Conservation (phyloP, 164 flowering plant genomes). For the Kalanchoe fedtschenkoi region DNA sequence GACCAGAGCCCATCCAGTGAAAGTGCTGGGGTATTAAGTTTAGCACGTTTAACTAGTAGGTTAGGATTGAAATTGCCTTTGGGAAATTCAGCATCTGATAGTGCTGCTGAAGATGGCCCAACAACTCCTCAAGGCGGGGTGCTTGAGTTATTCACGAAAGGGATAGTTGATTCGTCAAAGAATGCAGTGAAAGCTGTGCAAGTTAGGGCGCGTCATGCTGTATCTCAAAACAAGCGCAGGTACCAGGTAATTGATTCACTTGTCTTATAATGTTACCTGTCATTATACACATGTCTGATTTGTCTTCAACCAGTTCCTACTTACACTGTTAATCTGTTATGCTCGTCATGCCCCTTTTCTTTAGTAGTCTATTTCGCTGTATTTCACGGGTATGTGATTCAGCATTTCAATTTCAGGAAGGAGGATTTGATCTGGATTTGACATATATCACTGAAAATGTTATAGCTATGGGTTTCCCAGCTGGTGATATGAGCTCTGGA, state of each 20-base stretch:
- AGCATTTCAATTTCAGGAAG: conserved; percentile 46
- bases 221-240: conserved; percentile 95
- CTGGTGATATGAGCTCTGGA: conserved; percentile 97
- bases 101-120: conserved; percentile 24
- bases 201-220: conserved; percentile 92
- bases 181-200: conserved; percentile 91
- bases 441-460: conserved; percentile 95
- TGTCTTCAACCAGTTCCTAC: conserved; percentile 17
- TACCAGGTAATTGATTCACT: conserved; percentile 56
- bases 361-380: neutral
- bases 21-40: conserved; percentile 41
- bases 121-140: conserved; percentile 42
- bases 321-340: conserved; percentile 12
- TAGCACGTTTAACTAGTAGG: conserved; percentile 71
- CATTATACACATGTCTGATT: too few species aligned
- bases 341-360: neutral
- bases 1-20: conserved; percentile 30
- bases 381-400: neutral
- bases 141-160: conserved; percentile 68
- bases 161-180: conserved; percentile 76
- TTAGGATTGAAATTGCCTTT: conserved; percentile 51
- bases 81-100: conserved; percentile 28
- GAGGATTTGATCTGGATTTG: conserved; percentile 96
- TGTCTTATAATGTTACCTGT: too few species aligned
- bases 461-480: conserved; percentile 99